A percentile compares a stretch with the other conserved stretches of the same genome.
Evolutionary conservation across 2,329 filamentous ascomycete genomes (phyloP).

Genomic region (Diplodia corticola): DNA sequence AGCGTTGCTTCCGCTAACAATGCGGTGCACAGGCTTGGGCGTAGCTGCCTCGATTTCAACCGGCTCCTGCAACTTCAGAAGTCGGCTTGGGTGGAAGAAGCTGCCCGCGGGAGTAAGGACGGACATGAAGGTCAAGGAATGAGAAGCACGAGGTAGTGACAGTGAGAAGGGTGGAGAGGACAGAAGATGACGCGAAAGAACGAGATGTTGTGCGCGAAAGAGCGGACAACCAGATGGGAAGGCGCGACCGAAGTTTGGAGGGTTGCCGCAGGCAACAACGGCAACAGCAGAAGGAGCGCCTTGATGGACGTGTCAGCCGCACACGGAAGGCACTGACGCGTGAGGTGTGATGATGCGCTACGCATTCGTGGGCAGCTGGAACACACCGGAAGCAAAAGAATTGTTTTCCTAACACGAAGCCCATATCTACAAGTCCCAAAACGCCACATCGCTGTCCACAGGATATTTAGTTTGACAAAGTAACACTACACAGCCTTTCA

Average conservation of each 20-base stretch:
- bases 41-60: neutral
- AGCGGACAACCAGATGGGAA: neutral
- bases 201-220: neutral
- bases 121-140: neutral
- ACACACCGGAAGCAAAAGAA: neutral
- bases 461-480: conserved; percentile 19
- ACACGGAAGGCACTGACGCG: no score
- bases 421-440: conserved; percentile 20
- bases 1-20: conserved; percentile 1
- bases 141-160: neutral
- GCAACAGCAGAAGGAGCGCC: neutral
- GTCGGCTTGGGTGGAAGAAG: neutral
- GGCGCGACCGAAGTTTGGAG: neutral
- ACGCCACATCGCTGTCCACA: conserved; percentile 19
- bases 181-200: neutral
- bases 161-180: neutral
- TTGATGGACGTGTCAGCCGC: neutral
- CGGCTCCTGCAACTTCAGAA: neutral
- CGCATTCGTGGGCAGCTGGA: neutral
- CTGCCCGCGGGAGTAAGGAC: neutral
- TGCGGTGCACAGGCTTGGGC: neutral
- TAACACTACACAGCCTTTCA: conserved; percentile 10
- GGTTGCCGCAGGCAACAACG: no score
- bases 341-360: neutral
- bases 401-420: conserved; percentile 13